phyloP scores from a whole-genome alignment of 1,284 basidiomycete species.

The Tremellales sp. region DNA sequence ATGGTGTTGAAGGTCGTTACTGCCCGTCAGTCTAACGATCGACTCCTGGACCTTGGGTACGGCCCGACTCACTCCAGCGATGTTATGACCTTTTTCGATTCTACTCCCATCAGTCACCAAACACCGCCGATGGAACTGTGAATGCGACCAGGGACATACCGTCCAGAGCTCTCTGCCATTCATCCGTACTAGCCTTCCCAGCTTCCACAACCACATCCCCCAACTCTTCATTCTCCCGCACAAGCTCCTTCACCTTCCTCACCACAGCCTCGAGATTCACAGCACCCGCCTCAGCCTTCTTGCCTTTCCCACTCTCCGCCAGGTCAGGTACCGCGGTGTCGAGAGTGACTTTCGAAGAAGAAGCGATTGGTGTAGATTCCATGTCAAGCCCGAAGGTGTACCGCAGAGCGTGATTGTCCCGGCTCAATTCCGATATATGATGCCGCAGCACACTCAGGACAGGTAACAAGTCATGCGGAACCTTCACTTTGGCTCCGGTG shows the following conservation, averaged over 20 bases:
- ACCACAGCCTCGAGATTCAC: constrained; percentile 34
- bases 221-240: constrained; percentile 43
- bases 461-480: constrained; percentile 33
- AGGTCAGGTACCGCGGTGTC: not conserved
- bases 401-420: constrained; percentile 42
- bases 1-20: constrained; percentile 38
- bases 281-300: not conserved
- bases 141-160: constrained; percentile 9
- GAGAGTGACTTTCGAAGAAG: constrained; percentile 7
- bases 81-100: constrained; percentile 35
- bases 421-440: constrained; percentile 37
- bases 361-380: not conserved
- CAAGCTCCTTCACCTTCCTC: constrained; percentile 32
- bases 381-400: constrained; percentile 27
- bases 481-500: constrained; percentile 9
- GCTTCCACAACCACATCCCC: constrained; percentile 41
- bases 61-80: constrained; percentile 38
- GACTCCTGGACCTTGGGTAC: not conserved
- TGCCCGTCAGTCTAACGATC: constrained; percentile 3
- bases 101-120: constrained; percentile 10
- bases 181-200: constrained; percentile 19
- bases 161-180: constrained; percentile 33
- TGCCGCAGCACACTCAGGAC: constrained; percentile 26
- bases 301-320: not conserved
- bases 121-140: not conserved